A percentile compares a stretch with the other conserved stretches of the same genome.
Conservation (phyloP, 306 rosid species). For the Cotoneaster glaucophyllus region DNA sequence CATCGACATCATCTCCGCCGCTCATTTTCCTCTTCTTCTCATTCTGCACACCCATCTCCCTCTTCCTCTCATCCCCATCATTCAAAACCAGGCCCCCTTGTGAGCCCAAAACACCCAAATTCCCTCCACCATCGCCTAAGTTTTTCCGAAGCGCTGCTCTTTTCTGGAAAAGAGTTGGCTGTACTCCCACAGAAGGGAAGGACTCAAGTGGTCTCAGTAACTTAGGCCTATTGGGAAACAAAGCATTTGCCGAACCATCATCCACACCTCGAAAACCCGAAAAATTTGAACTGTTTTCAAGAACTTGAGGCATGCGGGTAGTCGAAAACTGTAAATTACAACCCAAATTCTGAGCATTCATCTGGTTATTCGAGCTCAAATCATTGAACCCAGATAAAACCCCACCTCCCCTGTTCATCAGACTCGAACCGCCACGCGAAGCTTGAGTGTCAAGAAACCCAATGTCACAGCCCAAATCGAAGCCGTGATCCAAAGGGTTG, state of each 20-base stretch:
- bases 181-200: conserved; percentile 42
- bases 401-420: conserved; percentile 12
- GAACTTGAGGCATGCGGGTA: conserved; percentile 8
- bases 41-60: neutral
- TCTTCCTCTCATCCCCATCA: conserved; percentile 23
- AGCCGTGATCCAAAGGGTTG: conserved; percentile 45
- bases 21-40: conserved; percentile 41
- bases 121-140: conserved; percentile 29
- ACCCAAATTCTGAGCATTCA: conserved; percentile 31
- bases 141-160: conserved; percentile 39
- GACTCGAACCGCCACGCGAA: neutral
- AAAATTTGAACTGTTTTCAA: neutral
- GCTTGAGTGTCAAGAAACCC: conserved; percentile 32
- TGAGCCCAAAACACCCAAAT: conserved; percentile 36
- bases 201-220: conserved; percentile 27
- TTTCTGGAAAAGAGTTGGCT: conserved; percentile 77
- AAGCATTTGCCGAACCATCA: conserved; percentile 31
- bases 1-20: conserved; percentile 50
- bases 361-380: conserved; percentile 25
- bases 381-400: conserved; percentile 36
- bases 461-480: conserved; percentile 45
- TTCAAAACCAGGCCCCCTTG: conserved; percentile 6
- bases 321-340: conserved; percentile 39
- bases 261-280: conserved; percentile 37
- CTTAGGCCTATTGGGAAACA: conserved; percentile 39